A percentile compares a stretch with the other conserved stretches of the same genome.
Conservation (phyloP, 495 filamentous ascomycete species). For the Neurospora sublineolata region DNA sequence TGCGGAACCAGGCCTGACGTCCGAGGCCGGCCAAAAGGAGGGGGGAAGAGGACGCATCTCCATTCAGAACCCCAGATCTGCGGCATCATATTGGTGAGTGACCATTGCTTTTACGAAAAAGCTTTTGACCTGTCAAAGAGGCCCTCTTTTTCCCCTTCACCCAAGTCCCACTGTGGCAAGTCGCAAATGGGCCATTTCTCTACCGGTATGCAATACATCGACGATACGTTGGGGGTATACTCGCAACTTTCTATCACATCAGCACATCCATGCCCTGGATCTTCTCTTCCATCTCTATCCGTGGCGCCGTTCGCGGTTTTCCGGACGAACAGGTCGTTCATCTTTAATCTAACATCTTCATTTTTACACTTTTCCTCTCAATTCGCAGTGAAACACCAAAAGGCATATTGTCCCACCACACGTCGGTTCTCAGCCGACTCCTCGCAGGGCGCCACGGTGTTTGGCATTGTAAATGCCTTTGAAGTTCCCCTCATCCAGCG, state of each 20-base stretch:
- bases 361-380: not conserved
- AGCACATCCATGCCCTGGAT: not conserved
- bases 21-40: not conserved
- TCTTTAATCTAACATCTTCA: not conserved
- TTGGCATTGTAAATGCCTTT: not conserved
- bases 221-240: not conserved
- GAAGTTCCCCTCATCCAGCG: not conserved
- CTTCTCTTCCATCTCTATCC: not conserved
- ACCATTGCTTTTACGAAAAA: not conserved
- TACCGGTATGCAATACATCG: not conserved
- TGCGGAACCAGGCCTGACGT: not conserved
- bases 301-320: not conserved
- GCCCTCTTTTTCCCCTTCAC: not conserved
- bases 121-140: not conserved
- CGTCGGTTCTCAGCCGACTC: not conserved
- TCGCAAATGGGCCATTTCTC: not conserved
- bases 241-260: not conserved
- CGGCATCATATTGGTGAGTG: not conserved
- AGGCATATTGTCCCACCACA: not conserved
- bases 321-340: not conserved
- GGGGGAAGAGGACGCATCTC: not conserved
- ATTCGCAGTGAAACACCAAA: not conserved
- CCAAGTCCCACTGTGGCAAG: not conserved
- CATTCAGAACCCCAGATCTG: not conserved
- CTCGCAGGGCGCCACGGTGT: not conserved